Evolutionary conservation across 1,284 basidiomycete genomes (phyloP).

Genomic region (Stygiomarasmius scandens): DNA sequence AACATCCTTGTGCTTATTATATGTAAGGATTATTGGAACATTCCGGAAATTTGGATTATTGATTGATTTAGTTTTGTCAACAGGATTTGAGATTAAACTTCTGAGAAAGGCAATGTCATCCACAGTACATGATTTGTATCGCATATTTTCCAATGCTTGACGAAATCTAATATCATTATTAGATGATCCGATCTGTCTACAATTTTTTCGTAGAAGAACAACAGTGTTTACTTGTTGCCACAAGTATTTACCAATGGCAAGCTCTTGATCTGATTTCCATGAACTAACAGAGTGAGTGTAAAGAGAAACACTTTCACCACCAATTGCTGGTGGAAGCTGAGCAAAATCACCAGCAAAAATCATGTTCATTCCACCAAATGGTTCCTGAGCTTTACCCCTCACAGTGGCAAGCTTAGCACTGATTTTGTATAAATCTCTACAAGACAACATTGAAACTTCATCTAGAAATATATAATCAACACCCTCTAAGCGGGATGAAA

Average conservation of each 20-base stretch:
- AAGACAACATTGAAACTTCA: not conserved
- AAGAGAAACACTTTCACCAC: slow-evolving; percentile 7
- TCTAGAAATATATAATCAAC: not conserved
- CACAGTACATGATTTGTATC: not conserved
- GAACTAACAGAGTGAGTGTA: slow-evolving; percentile 10
- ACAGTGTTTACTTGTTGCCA: slow-evolving; percentile 27
- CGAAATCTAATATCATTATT: too few species aligned
- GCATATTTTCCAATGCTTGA: slow-evolving; percentile 20
- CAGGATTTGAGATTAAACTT: too few species aligned
- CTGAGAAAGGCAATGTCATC: not conserved
- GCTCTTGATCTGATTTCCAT: not conserved
- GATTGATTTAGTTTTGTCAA: not conserved
- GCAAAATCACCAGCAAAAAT: slow-evolving; percentile 24
- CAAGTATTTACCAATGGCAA: slow-evolving; percentile 31
- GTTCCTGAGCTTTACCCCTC: too few species aligned
- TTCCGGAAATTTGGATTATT: not conserved
- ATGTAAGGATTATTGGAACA: not conserved
- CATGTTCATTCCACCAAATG: slow-evolving; percentile 20
- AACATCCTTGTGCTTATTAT: too few species aligned
- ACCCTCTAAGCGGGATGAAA: too few species aligned
- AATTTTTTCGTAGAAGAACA: too few species aligned
- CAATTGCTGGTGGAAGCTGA: slow-evolving; percentile 14
- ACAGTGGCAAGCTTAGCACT: slow-evolving; percentile 2
- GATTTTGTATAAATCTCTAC: slow-evolving; percentile 13
- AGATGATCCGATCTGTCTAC: too few species aligned